Conservation (phyloP, 2,329 filamentous ascomycete genomes). For the Fusarium globosum region DNA sequence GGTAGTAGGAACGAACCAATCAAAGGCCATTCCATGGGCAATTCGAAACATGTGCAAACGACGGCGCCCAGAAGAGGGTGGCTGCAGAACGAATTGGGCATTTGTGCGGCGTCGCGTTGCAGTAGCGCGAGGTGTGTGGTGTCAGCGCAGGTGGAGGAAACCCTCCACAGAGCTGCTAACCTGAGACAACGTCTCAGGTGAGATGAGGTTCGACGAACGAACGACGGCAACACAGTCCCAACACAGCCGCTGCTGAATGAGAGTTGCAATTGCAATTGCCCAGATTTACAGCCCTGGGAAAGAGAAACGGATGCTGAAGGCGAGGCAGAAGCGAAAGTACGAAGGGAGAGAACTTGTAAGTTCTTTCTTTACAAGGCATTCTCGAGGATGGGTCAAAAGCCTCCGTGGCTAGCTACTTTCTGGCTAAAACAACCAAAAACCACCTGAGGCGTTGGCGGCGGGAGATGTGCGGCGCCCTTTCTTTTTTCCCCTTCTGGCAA, state of each 20-base stretch:
- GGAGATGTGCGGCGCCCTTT: conserved; percentile 34
- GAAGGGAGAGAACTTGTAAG: conserved; percentile 1
- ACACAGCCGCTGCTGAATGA: not conserved
- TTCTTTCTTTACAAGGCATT: not conserved
- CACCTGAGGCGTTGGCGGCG: conserved; percentile 35
- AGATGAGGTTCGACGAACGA: conserved; percentile 39
- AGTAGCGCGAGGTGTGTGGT: conserved; percentile 35
- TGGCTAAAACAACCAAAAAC: conserved; percentile 29
- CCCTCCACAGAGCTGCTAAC: conserved; percentile 42
- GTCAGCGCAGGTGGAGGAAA: conserved; percentile 38
- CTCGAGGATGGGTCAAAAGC: not conserved
- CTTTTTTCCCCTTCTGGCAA: conserved; percentile 27
- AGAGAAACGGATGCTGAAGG: conserved; percentile 1
- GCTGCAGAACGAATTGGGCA: conserved; percentile 32
- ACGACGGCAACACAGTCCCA: conserved; percentile 3
- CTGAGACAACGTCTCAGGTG: conserved; percentile 53
- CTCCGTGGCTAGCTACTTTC: conserved; percentile 20
- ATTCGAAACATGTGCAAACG: conserved; percentile 42
- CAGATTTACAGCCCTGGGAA: conserved; percentile 1
- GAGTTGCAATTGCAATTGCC: not conserved
- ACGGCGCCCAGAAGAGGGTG: conserved; percentile 35
- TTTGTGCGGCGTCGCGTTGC: conserved; percentile 20
- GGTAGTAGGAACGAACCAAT: conserved; percentile 21
- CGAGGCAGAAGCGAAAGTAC: conserved; percentile 19
- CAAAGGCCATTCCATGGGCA: conserved; percentile 6